These are phyloP conservation scores for Litsea cubeba DNA, from an alignment of 164 flowering plant species.

Conservation along the genomic window DNA sequence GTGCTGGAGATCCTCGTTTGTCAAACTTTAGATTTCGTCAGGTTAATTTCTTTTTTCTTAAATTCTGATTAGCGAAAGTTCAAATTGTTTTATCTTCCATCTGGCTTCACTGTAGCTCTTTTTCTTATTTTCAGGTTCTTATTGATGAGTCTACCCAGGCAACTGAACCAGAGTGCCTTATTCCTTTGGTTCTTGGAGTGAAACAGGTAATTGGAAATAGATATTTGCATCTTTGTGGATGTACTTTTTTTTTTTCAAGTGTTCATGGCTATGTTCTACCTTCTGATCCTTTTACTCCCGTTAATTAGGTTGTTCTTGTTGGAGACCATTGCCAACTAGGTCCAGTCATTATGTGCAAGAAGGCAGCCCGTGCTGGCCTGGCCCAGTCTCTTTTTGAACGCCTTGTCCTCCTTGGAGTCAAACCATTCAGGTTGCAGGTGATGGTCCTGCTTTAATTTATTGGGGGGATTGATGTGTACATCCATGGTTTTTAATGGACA, in stretches of 20 bases:
- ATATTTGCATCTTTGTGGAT: neutral
- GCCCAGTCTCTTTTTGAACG: slow-evolving; percentile 99
- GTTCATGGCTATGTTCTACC: too few species aligned
- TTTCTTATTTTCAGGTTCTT: slow-evolving; percentile 58
- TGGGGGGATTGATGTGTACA: too few species aligned
- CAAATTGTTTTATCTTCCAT: neutral
- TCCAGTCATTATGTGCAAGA: slow-evolving; percentile 99
- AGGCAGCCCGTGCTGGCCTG: slow-evolving; percentile 98
- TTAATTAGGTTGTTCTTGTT: slow-evolving; percentile 81
- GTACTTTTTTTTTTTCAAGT: neutral
- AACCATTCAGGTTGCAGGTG: slow-evolving; percentile 97
- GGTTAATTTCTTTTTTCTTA: slow-evolving; percentile 31
- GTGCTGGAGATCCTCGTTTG: slow-evolving; percentile 98
- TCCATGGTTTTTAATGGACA: too few species aligned
- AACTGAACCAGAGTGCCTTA: slow-evolving; percentile 98
- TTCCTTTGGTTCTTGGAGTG: slow-evolving; percentile 97
- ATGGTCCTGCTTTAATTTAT: neutral
- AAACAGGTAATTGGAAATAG: slow-evolving; percentile 64
- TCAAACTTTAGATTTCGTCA: slow-evolving; percentile 98
- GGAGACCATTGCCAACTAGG: slow-evolving; percentile 99
- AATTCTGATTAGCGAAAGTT: neutral
- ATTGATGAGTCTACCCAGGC: slow-evolving; percentile 99
- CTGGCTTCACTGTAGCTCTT: neutral
- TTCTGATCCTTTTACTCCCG: neutral
- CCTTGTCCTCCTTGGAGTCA: slow-evolving; percentile 94